phyloP scores from a whole-genome alignment of 2,329 filamentous ascomycete genomes.

The Coleophoma crateriformis region DNA sequence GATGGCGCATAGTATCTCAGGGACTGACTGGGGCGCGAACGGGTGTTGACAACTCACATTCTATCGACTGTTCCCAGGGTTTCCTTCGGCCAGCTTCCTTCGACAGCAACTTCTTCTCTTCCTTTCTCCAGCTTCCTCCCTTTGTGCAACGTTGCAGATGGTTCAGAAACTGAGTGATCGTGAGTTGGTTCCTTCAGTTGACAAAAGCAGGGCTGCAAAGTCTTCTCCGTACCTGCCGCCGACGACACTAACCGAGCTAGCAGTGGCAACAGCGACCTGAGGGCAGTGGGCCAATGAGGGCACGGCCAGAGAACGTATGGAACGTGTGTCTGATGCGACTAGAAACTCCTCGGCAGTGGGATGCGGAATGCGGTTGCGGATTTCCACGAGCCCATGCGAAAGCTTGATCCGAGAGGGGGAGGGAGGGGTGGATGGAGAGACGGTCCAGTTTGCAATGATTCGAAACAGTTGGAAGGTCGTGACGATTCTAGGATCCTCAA shows the following conservation, averaged over 20 bases:
- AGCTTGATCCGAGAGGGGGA: too few relatives aligned
- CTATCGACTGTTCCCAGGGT: background rate
- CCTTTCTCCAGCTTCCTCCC: constrained; percentile 1
- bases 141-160: background rate
- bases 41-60: background rate
- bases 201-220: too few relatives aligned
- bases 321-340: too few relatives aligned
- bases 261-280: background rate
- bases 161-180: background rate
- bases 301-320: background rate
- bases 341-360: too few relatives aligned
- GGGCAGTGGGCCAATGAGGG: background rate
- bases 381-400: too few relatives aligned
- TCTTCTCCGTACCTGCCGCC: too few relatives aligned
- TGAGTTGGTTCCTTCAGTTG: background rate
- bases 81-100: background rate
- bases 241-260: background rate
- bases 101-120: background rate
- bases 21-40: background rate
- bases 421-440: too few relatives aligned
- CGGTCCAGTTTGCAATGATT: too few relatives aligned
- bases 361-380: too few relatives aligned
- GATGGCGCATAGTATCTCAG: background rate
- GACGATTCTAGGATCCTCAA: too few relatives aligned
- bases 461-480: too few relatives aligned